Conservation (phyloP, 2,329 filamentous ascomycete genomes). For the Lachnellula willkommii region DNA sequence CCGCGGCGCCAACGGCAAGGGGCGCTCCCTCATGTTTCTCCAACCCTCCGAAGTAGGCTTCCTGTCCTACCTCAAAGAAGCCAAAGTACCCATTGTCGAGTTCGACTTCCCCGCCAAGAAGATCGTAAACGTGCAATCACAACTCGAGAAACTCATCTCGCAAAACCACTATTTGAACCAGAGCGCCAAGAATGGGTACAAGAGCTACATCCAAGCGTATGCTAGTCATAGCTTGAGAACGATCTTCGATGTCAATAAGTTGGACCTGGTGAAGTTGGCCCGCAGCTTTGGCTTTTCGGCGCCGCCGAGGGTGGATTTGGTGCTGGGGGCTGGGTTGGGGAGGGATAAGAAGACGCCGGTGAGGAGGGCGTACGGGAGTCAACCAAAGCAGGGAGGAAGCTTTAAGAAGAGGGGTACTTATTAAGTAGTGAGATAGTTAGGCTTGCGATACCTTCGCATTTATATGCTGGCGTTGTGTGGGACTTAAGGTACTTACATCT, state of each 20-base stretch:
- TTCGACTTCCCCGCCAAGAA: conserved; percentile 93
- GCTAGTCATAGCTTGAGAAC: conserved; percentile 76
- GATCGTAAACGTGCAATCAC: conserved; percentile 83
- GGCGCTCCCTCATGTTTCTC: conserved; percentile 86
- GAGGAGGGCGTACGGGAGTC: conserved; percentile 69
- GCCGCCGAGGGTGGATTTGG: conserved; percentile 74
- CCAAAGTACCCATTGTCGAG: conserved; percentile 87
- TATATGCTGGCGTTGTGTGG: conserved; percentile 2
- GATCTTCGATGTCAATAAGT: conserved; percentile 79
- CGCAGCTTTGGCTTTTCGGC: conserved; percentile 77
- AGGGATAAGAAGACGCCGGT: conserved; percentile 64
- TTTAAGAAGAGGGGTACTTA: conserved; percentile 31
- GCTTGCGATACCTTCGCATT: conserved; percentile 1
- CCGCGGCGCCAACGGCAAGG: conserved; percentile 74
- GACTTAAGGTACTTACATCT: background rate
- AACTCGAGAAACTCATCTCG: conserved; percentile 87
- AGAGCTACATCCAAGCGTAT: conserved; percentile 91
- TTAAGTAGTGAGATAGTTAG: background rate
- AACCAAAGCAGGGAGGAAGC: conserved; percentile 55
- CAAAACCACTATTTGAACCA: conserved; percentile 98
- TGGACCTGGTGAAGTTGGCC: conserved; percentile 77
- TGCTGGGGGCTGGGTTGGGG: conserved; percentile 69
- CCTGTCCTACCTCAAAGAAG: conserved; percentile 82
- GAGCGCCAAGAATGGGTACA: conserved; percentile 70
- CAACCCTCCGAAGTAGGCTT: conserved; percentile 91